phyloP scores from a whole-genome alignment of 1,284 basidiomycete species.

The Moniliophthora roreri region DNA sequence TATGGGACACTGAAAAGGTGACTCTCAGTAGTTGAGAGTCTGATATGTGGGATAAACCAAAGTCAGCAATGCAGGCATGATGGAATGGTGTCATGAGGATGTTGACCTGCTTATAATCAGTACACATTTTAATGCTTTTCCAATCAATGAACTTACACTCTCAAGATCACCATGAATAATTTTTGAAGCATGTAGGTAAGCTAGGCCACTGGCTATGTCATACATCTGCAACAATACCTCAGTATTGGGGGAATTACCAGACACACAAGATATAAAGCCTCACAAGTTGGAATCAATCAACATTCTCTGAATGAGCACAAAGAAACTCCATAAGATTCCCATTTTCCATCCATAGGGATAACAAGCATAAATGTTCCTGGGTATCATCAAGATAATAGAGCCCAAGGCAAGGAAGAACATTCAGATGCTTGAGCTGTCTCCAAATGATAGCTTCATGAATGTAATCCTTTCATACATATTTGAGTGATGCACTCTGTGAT shows the following conservation, averaged over 20 bases:
- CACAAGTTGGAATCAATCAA: not conserved
- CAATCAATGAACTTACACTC: not conserved
- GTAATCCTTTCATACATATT: not conserved
- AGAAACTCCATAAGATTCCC: slow-evolving; percentile 5
- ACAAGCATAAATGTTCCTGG: slow-evolving; percentile 11
- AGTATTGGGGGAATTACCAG: no score
- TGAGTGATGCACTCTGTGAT: not conserved
- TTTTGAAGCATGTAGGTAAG: not conserved
- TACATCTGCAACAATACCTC: not conserved
- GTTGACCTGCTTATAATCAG: slow-evolving; percentile 1
- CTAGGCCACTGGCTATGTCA: not conserved
- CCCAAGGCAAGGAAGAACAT: slow-evolving; percentile 4
- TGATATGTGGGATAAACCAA: slow-evolving; percentile 6
- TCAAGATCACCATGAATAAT: not conserved
- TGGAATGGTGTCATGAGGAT: slow-evolving; percentile 8
- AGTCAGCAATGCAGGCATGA: slow-evolving; percentile 13
- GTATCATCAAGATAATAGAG: slow-evolving; percentile 5
- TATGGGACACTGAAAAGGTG: not conserved
- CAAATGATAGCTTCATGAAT: slow-evolving; percentile 1
- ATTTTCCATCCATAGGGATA: slow-evolving; percentile 9
- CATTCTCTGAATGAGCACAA: not conserved
- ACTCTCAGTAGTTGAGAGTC: not conserved
- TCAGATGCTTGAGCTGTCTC: slow-evolving; percentile 4
- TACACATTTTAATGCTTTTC: not conserved
- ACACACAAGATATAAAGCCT: not conserved